Conservation (phyloP, 805 yeast species). For the Sugiyamaella mastotermitis region DNA sequence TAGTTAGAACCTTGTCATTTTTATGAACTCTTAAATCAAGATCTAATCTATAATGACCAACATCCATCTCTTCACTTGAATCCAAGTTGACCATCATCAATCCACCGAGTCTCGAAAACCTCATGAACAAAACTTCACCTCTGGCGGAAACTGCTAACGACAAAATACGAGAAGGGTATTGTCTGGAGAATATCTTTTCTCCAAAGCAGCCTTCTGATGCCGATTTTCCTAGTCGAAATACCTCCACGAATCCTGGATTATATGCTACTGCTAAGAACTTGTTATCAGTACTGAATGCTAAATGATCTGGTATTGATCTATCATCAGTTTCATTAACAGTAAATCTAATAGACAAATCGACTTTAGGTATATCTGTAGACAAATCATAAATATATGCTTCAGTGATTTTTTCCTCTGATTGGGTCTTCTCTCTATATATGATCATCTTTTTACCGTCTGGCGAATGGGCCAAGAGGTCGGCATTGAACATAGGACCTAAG, state of each 20-base stretch:
- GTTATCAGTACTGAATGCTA: slow-evolving; percentile 11
- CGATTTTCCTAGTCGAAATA: slow-evolving; percentile 5
- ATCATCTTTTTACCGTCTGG: too few relatives aligned
- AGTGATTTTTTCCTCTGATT: too few relatives aligned
- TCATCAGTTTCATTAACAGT: neutral
- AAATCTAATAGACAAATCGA: neutral
- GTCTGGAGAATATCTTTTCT: slow-evolving; percentile 14
- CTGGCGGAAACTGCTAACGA: slow-evolving; percentile 16
- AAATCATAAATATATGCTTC: too few relatives aligned
- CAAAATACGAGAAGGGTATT: slow-evolving; percentile 19
- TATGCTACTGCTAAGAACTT: slow-evolving; percentile 14
- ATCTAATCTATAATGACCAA: slow-evolving; percentile 22
- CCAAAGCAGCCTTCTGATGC: slow-evolving; percentile 6
- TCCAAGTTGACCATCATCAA: slow-evolving; percentile 17
- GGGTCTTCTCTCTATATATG: too few relatives aligned
- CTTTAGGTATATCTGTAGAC: neutral
- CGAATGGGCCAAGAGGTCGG: too few relatives aligned
- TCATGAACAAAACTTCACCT: slow-evolving; percentile 18
- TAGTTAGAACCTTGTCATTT: slow-evolving; percentile 14
- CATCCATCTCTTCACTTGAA: slow-evolving; percentile 20
- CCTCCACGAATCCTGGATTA: slow-evolving; percentile 11
- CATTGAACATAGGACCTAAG: too few relatives aligned
- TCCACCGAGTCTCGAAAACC: slow-evolving; percentile 21
- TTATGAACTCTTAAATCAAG: slow-evolving; percentile 12
- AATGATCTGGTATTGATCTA: neutral